These are phyloP conservation scores for Kwoniella sp. DNA, from an alignment of 768 basidiomycete genomes.

Conservation along the genomic window DNA sequence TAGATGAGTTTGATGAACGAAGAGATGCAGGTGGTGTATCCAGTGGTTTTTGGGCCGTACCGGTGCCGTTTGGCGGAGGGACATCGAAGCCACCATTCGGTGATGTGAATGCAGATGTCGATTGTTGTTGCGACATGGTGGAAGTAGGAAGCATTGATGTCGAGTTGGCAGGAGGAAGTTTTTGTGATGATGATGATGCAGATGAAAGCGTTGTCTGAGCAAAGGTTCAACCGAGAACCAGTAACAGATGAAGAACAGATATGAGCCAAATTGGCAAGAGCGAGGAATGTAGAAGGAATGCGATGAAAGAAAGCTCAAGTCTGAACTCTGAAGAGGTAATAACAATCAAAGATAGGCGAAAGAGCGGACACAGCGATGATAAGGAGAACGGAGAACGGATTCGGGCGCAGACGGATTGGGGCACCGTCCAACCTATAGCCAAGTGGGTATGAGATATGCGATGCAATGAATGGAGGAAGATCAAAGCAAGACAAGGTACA, in stretches of 20 bases:
- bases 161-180: not conserved
- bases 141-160: conserved; percentile 14
- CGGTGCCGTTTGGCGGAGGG: conserved; percentile 12
- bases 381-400: conserved; percentile 8
- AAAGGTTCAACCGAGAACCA: conserved; percentile 17
- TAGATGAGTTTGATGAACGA: conserved; percentile 31
- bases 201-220: conserved; percentile 32
- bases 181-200: conserved; percentile 26
- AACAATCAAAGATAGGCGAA: not conserved
- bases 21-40: conserved; percentile 42
- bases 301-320: too few relatives aligned
- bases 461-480: conserved; percentile 4
- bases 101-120: conserved; percentile 14
- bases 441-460: conserved; percentile 9
- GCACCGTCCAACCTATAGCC: not conserved
- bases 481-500: conserved; percentile 4
- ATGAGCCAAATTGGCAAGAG: conserved; percentile 13
- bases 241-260: not conserved
- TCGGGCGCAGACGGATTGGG: conserved; percentile 21
- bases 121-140: conserved; percentile 27
- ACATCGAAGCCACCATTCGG: conserved; percentile 15
- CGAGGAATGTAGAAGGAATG: not conserved
- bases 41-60: conserved; percentile 35
- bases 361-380: not conserved
- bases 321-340: too few relatives aligned